Conservation (phyloP, 2,329 filamentous ascomycete genomes). For the Fusarium napiforme region DNA sequence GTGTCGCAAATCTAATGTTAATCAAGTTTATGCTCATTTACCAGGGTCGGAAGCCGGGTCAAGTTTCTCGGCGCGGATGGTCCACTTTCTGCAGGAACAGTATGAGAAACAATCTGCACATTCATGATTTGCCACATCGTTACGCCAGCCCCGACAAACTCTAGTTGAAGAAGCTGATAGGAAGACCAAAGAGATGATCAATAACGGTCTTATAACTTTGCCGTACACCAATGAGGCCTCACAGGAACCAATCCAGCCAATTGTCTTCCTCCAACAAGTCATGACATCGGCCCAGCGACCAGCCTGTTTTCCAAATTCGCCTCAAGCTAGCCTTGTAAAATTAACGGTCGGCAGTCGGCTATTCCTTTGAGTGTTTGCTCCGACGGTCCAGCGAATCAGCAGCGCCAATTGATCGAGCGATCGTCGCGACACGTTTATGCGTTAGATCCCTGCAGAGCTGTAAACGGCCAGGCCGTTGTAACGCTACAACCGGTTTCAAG, state of each 20-base stretch:
- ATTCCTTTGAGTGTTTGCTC: conserved; percentile 22
- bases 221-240: background rate
- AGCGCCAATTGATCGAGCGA: background rate
- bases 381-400: conserved; percentile 20
- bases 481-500: conserved; percentile 35
- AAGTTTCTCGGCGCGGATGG: background rate
- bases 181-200: accelerated
- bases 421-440: conserved; percentile 25
- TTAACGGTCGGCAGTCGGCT: conserved; percentile 1
- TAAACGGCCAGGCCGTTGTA: conserved; percentile 3
- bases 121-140: background rate
- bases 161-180: background rate
- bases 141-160: background rate
- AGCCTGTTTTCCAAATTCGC: background rate
- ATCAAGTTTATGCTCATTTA: background rate
- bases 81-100: conserved; percentile 12
- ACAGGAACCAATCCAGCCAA: background rate
- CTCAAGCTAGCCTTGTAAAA: background rate
- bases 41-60: background rate
- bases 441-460: conserved; percentile 31
- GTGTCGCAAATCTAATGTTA: background rate
- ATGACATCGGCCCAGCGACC: conserved; percentile 23
- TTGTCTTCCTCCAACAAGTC: background rate
- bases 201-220: background rate
- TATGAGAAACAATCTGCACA: background rate